Percentiles rank a stretch among this genome's conserved stretches.
These are phyloP conservation scores for Mycosphaerella sp. DNA, from an alignment of 2,329 filamentous ascomycete species.

Conservation along the genomic window DNA sequence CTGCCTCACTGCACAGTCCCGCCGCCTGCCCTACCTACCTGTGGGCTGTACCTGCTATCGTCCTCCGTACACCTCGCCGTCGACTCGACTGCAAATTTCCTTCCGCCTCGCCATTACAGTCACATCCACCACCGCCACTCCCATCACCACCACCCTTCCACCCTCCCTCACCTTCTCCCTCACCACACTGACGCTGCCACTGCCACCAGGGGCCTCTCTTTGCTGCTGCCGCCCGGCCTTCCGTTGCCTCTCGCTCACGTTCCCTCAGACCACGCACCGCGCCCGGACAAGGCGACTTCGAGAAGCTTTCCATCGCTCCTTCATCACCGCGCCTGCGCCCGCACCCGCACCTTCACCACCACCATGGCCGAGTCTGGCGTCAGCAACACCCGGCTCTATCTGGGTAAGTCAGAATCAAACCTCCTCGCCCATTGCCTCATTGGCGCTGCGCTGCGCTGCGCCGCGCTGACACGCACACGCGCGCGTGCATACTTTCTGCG, in stretches of 20 bases:
- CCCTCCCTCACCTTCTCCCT: too few species aligned
- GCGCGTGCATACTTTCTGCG: neutral
- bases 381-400: constrained; percentile 88
- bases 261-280: constrained; percentile 5
- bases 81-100: constrained; percentile 1
- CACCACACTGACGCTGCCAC: too few species aligned
- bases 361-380: constrained; percentile 65
- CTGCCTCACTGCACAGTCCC: too few species aligned
- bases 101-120: constrained; percentile 3
- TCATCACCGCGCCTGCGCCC: neutral
- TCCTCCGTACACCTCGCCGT: too few species aligned
- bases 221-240: neutral
- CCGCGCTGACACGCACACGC: neutral
- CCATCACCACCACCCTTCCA: too few species aligned
- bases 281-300: constrained; percentile 3
- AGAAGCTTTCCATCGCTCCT: constrained; percentile 1
- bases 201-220: neutral
- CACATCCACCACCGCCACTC: too few species aligned
- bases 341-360: constrained; percentile 13
- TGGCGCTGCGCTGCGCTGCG: neutral
- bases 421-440: neutral
- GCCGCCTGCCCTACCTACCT: too few species aligned
- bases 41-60: too few species aligned
- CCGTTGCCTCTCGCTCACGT: neutral
- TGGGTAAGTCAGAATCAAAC: constrained; percentile 2